These are phyloP conservation scores for Tolypocladium ophioglossoides DNA, from an alignment of 2,329 filamentous ascomycete genomes.

Conservation along the genomic window DNA sequence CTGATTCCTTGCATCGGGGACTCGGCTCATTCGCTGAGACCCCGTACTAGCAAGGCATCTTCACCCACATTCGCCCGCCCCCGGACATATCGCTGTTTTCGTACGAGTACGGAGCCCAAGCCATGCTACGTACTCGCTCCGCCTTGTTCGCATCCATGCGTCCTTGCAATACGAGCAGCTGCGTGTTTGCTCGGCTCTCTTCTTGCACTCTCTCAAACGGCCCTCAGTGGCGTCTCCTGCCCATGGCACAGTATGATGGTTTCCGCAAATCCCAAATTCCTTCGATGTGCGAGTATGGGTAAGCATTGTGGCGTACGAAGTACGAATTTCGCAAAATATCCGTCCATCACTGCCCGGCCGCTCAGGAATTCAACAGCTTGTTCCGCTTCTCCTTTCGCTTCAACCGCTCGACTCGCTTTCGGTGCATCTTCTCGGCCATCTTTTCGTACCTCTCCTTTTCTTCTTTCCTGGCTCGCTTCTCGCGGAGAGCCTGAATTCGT, in stretches of 20 bases:
- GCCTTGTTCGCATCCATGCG: neutral
- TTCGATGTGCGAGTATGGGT: neutral
- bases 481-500: constrained; percentile 69
- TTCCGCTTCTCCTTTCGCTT: constrained; percentile 96
- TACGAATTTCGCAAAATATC: neutral
- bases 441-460: constrained; percentile 89
- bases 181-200: neutral
- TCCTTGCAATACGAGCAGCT: neutral
- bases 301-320: neutral
- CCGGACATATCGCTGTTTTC: neutral
- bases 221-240: neutral
- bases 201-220: neutral
- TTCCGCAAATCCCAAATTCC: neutral
- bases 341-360: neutral
- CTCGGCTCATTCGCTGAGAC: neutral
- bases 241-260: neutral
- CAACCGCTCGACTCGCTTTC: constrained; percentile 83
- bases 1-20: neutral
- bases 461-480: constrained; percentile 78
- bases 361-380: constrained; percentile 61
- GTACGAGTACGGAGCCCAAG: neutral
- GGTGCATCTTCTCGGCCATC: constrained; percentile 96
- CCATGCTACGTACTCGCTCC: neutral
- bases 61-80: neutral
- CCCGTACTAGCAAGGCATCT: neutral